Evolutionary conservation across 352 stramenopile genomes (phyloP).

Genomic region (Thalassiosira livingstoniorum): DNA sequence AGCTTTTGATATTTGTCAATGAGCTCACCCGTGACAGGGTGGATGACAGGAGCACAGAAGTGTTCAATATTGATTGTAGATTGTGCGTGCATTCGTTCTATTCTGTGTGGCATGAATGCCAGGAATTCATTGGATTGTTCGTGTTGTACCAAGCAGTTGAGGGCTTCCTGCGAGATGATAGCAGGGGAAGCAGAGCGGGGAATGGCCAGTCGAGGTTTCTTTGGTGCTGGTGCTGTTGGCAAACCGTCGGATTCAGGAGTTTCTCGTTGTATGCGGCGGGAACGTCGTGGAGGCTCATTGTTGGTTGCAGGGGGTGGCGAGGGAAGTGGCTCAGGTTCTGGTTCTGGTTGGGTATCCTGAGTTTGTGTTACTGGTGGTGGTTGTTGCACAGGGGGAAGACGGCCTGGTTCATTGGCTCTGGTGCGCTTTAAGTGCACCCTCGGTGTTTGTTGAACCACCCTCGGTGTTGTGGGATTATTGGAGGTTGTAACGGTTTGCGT

Average conservation of each 20-base stretch:
- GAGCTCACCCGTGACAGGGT: constrained; percentile 5
- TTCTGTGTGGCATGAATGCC: too few species aligned
- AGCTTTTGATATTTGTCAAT: constrained; percentile 2
- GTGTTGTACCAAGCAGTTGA: too few species aligned
- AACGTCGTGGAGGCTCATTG: neutral
- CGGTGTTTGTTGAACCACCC: neutral
- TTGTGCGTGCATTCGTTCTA: too few species aligned
- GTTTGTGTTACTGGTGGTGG: neutral
- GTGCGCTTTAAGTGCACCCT: neutral
- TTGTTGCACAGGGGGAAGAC: too few species aligned
- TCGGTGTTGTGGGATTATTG: neutral
- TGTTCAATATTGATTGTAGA: too few species aligned
- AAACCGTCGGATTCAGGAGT: too few species aligned
- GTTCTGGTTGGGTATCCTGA: neutral
- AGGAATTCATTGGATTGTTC: too few species aligned
- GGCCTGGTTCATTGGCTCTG: neutral
- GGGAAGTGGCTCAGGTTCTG: too few species aligned
- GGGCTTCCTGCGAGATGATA: too few species aligned
- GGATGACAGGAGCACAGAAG: neutral
- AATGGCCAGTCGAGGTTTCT: too few species aligned
- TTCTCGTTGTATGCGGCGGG: neutral
- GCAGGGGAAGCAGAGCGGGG: too few species aligned
- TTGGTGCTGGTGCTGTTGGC: too few species aligned
- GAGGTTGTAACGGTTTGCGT: neutral
- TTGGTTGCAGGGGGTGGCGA: neutral